Evolutionary conservation across 148 eudicot species (phyloP).

Genomic region (Amaranthus palmeri): DNA sequence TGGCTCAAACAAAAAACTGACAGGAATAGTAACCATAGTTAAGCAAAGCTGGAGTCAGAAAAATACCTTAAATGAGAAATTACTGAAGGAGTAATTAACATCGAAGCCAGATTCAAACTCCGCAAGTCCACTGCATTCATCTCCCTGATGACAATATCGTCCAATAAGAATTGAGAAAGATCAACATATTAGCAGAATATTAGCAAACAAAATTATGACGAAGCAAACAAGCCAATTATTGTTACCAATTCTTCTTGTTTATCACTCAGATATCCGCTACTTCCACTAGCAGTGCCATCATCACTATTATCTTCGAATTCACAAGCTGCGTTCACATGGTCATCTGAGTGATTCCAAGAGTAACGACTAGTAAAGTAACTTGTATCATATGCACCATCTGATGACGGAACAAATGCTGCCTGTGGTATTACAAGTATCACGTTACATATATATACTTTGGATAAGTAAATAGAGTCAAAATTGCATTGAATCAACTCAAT

Average conservation of each 20-base stretch:
- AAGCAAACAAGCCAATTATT: not conserved
- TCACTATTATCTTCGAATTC: slow-evolving; percentile 88
- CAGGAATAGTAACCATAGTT: not conserved
- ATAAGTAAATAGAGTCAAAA: slow-evolving; percentile 1
- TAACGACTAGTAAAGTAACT: slow-evolving; percentile 92
- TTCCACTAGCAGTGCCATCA: slow-evolving; percentile 70
- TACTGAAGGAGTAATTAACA: slow-evolving; percentile 85
- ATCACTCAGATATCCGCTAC: slow-evolving; percentile 72
- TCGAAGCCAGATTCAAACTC: slow-evolving; percentile 69
- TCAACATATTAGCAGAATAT: not conserved
- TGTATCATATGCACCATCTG: slow-evolving; percentile 85
- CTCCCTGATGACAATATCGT: slow-evolving; percentile 47
- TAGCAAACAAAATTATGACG: not conserved
- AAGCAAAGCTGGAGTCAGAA: not conserved
- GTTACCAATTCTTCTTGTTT: slow-evolving; percentile 84
- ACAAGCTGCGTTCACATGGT: slow-evolving; percentile 59
- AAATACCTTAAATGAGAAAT: slow-evolving; percentile 95
- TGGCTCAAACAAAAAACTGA: not conserved
- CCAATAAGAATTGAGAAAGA: not conserved
- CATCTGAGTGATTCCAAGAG: slow-evolving; percentile 89
- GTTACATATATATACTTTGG: not conserved
- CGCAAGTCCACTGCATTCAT: slow-evolving; percentile 66
- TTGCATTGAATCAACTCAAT: not conserved
- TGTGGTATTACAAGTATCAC: slow-evolving; percentile 31
- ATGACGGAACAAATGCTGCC: slow-evolving; percentile 99